phyloP scores from a whole-genome alignment of 768 basidiomycete species.

The Jaapia argillacea region DNA sequence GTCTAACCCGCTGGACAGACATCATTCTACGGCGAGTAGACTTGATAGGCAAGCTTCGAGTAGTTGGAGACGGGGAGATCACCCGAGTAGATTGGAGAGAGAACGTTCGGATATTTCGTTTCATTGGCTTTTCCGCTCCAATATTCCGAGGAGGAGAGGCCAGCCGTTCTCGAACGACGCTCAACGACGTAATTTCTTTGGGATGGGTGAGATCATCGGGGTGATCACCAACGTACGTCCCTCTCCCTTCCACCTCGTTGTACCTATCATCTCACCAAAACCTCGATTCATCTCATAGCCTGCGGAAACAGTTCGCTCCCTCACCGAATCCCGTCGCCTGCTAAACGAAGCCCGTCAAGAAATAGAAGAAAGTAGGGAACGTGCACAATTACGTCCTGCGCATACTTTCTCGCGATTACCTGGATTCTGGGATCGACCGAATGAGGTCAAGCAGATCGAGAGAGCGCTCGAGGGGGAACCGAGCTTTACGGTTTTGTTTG shows the following conservation, averaged over 20 bases:
- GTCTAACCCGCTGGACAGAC: too few relatives aligned
- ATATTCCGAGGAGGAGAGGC: neutral
- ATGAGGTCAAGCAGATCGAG: conserved; percentile 57
- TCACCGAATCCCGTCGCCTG: conserved; percentile 67
- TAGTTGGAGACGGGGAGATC: too few relatives aligned
- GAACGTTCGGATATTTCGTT: too few relatives aligned
- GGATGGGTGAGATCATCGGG: conserved; percentile 68
- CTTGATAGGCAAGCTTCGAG: too few relatives aligned
- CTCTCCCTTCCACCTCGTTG: neutral
- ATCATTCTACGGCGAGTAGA: too few relatives aligned
- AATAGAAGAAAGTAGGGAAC: conserved; percentile 57
- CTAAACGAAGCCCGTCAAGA: conserved; percentile 74
- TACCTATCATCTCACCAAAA: neutral
- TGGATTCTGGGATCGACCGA: conserved; percentile 59
- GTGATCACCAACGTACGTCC: conserved; percentile 63
- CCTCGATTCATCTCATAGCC: conserved; percentile 35
- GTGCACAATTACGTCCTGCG: conserved; percentile 54
- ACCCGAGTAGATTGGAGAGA: too few relatives aligned
- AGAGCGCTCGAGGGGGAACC: conserved; percentile 60
- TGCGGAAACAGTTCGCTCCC: conserved; percentile 65
- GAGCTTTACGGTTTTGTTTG: conserved; percentile 72
- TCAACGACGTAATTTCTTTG: conserved; percentile 66
- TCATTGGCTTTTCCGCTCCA: conserved; percentile 1
- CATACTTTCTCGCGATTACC: conserved; percentile 76
- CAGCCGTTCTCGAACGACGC: conserved; percentile 40